Evolutionary conservation across 75 land plant species (phyloP).

Genomic region (Sequoia sempervirens): DNA sequence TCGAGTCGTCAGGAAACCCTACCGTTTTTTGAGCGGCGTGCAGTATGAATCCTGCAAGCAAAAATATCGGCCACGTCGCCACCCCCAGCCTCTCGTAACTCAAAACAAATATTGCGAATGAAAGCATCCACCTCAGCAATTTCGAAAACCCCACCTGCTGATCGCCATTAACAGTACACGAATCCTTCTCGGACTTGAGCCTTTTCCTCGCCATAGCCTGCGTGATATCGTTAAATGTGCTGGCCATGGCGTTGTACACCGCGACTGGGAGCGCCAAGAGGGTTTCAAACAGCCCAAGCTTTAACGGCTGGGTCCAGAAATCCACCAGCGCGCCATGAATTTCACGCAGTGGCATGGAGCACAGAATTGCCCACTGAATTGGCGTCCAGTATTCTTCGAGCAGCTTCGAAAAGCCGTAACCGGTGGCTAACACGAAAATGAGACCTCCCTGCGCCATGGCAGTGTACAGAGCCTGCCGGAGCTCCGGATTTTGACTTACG

Average conservation of each 20-base stretch:
- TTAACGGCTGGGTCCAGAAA: constrained; percentile 73
- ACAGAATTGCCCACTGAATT: constrained; percentile 81
- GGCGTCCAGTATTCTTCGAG: constrained; percentile 72
- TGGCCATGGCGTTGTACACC: constrained; percentile 34
- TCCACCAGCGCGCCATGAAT: constrained; percentile 46
- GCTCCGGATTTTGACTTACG: constrained; percentile 20
- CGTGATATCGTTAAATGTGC: constrained; percentile 40
- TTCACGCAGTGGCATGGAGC: constrained; percentile 77
- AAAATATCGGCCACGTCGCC: constrained; percentile 15
- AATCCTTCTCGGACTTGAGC: neutral
- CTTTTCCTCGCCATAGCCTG: constrained; percentile 15
- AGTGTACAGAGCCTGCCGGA: constrained; percentile 75
- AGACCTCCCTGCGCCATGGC: constrained; percentile 92
- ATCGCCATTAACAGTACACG: neutral
- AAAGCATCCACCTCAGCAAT: constrained; percentile 64
- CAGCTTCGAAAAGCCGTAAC: constrained; percentile 55
- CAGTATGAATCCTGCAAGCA: constrained; percentile 20
- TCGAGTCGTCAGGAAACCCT: neutral
- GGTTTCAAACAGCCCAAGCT: constrained; percentile 55
- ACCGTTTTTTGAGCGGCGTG: neutral
- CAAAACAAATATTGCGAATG: constrained; percentile 56
- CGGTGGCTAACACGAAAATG: constrained; percentile 35
- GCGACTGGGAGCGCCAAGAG: constrained; percentile 68
- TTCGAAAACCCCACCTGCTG: constrained; percentile 43
- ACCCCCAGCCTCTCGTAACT: constrained; percentile 55